Base-by-base conservation (phyloP, 2,329 filamentous ascomycete species). In the Apiospora pterosperma region DNA sequence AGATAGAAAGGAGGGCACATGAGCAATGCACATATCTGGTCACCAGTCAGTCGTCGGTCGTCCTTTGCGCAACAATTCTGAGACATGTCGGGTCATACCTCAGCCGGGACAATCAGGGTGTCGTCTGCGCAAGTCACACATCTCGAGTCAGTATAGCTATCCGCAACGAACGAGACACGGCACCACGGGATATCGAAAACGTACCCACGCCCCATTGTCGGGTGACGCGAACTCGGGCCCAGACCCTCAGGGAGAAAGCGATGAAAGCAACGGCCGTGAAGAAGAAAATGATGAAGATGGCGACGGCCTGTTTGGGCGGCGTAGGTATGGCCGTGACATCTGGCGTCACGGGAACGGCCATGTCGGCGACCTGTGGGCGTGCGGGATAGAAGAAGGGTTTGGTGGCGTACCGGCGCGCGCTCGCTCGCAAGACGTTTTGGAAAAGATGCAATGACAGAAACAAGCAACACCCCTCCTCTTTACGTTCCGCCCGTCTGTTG, bases 321-420 rank as follows among this genome's bases (percentile, higher is more conserved):
- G 75, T 76, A 2, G 75, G 75, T 8, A 76, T 74, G 44, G 70
- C 69, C 36, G 67, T 63, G 7, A 74, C 71, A 59, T 76, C 67
- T 1, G 67, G 69, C 28, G 69, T 69, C 6, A 71, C 67, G 8
- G 67, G 64, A 12, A 48, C 19, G 36, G 62, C 64, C 68, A 68
- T 68, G 1, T 23, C 63, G 61, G 28, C 48, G 48, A 10, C 25
- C n/a, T n/a, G n/a, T n/a, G 10, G 16, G 2, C 19, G 23, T 6
- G 11, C 21, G 12, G 16, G 25, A 1, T 21, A n/a, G n/a, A n/a
- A n/a, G n/a, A n/a, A n/a, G n/a, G n/a, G n/a, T n/a, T n/a, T n/a
- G n/a, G 8, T 21, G 41, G 41, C 41, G 16, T 19, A 4, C 28
- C 48, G 28, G 5, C 25, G 25, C 25, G 7, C 48, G 48, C 28